Evolutionary conservation across 345 rosid genomes (phyloP).

Genomic region (Sonneratia alba): DNA sequence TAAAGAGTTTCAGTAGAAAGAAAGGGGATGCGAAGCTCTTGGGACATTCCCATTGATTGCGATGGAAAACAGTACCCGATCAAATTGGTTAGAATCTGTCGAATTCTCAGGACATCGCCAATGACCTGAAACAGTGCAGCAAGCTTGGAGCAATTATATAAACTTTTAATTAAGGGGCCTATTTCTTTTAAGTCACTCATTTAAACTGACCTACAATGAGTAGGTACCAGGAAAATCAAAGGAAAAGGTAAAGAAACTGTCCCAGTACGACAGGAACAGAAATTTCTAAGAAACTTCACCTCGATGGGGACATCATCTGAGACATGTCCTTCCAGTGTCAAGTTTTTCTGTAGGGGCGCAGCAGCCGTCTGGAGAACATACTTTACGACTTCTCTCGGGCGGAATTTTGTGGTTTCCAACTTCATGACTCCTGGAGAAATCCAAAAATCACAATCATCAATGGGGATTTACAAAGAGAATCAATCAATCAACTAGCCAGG

Average conservation of each 20-base stretch:
- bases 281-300: conserved; percentile 17
- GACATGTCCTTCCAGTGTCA: conserved; percentile 75
- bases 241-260: not conserved
- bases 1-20: not conserved
- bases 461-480: not conserved
- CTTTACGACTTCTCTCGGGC: conserved; percentile 88
- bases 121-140: conserved; percentile 40
- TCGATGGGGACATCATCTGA: conserved; percentile 85
- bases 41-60: not conserved
- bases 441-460: not conserved
- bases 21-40: not conserved
- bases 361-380: conserved; percentile 96
- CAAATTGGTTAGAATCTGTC: conserved; percentile 94
- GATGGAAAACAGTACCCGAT: conserved; percentile 42
- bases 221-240: not conserved
- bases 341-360: conserved; percentile 66
- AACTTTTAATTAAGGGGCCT: not conserved
- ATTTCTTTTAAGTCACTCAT: too few species aligned
- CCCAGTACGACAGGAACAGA: not conserved
- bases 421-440: conserved; percentile 62
- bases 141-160: not conserved
- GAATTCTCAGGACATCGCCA: conserved; percentile 92
- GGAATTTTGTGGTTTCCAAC: conserved; percentile 86
- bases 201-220: too few species aligned
- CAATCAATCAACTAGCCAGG: not conserved